Evolutionary conservation across 192 early-diverging fungal species (phyloP).

Genomic region (Oehlia diaphana): DNA sequence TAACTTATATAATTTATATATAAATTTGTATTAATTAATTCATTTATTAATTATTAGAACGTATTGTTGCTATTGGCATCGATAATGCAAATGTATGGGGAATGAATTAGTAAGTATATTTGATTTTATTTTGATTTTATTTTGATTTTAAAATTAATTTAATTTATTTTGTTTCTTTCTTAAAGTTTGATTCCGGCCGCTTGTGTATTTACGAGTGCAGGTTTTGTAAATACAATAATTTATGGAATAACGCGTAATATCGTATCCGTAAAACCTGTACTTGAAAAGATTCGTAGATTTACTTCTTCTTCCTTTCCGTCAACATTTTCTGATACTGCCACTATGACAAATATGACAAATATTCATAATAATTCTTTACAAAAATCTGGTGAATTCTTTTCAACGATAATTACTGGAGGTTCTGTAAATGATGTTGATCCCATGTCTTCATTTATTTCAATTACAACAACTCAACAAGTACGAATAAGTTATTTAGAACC

Average conservation of each 20-base stretch:
- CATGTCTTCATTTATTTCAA: neutral
- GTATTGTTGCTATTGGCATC: neutral
- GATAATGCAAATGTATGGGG: neutral
- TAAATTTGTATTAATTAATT: no score
- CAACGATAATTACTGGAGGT: neutral
- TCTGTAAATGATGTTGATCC: neutral
- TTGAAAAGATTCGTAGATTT: neutral
- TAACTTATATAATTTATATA: no score
- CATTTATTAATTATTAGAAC: neutral
- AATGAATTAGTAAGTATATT: neutral
- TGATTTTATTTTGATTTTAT: no score
- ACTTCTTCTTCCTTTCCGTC: neutral
- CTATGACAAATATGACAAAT: neutral
- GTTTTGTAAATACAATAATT: slow-evolving; percentile 12
- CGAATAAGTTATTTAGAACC: neutral
- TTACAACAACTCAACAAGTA: neutral
- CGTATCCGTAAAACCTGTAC: neutral
- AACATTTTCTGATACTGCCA: no score
- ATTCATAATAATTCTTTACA: neutral
- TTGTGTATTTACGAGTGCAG: slow-evolving; percentile 15
- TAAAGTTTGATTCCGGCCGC: neutral
- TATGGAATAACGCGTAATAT: slow-evolving; percentile 27
- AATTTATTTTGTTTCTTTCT: neutral
- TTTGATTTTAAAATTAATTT: neutral
- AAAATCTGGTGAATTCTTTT: neutral